A percentile compares a stretch with the other conserved stretches of the same genome.
These are phyloP conservation scores for Tuber indicum DNA, from an alignment of 495 filamentous ascomycete species.

Conservation along the genomic window DNA sequence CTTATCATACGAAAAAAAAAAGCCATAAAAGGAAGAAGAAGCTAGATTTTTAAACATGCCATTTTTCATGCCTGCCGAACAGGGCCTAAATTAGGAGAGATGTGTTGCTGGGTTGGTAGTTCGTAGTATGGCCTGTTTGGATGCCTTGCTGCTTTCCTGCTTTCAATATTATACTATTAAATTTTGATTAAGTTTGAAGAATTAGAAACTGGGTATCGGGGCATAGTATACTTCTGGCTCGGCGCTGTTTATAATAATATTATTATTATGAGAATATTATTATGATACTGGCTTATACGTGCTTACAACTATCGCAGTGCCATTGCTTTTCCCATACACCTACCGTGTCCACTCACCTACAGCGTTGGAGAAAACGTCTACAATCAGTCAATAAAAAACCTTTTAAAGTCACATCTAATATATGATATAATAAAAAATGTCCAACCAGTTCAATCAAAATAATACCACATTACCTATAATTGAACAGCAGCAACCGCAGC, in stretches of 20 bases:
- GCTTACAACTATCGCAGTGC: not conserved
- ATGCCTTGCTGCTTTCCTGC: not conserved
- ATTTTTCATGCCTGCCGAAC: no score
- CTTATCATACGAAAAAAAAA: no score
- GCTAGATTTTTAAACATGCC: no score
- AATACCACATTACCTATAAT: not conserved
- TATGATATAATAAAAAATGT: not conserved
- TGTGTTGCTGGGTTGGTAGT: not conserved
- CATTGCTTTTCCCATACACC: not conserved
- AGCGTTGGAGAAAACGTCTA: not conserved
- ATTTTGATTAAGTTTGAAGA: not conserved
- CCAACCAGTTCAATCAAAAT: not conserved
- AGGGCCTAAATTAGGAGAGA: not conserved
- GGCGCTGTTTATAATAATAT: not conserved
- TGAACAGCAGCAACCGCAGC: not conserved
- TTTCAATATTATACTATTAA: not conserved
- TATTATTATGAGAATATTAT: no score
- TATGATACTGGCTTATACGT: not conserved
- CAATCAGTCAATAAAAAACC: not conserved
- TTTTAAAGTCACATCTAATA: no score
- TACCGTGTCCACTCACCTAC: not conserved
- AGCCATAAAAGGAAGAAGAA: no score
- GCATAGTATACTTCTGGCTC: not conserved
- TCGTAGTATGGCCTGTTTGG: not conserved
- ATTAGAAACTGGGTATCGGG: not conserved